Conservation (phyloP, 257 asterid genomes). For the Cinchona pubescens region DNA sequence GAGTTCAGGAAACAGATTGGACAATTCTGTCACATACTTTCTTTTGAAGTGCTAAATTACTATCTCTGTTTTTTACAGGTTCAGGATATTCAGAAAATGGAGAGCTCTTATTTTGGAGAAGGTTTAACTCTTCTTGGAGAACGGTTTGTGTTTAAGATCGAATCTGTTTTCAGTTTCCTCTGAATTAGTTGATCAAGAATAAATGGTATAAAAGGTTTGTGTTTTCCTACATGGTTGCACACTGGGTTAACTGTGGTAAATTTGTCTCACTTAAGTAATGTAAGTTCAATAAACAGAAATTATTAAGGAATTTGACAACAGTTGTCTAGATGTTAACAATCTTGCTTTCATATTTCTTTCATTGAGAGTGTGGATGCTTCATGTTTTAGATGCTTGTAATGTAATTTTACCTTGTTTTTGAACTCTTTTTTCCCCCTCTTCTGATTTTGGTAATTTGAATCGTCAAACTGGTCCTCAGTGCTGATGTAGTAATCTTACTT, state of each 20-base stretch:
- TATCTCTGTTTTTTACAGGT: slow-evolving; percentile 46
- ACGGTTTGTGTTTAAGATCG: slow-evolving; percentile 47
- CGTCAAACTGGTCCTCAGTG: neutral
- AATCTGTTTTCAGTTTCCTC: neutral
- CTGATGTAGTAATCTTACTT: slow-evolving; percentile 14
- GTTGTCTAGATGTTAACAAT: neutral
- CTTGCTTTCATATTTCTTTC: neutral
- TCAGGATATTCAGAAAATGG: slow-evolving; percentile 53
- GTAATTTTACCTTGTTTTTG: neutral
- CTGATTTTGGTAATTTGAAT: neutral
- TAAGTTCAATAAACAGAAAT: neutral
- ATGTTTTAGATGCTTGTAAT: neutral
- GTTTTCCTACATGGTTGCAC: neutral
- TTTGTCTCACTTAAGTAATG: neutral
- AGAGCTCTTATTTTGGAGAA: slow-evolving; percentile 67
- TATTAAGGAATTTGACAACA: neutral
- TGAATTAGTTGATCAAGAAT: neutral
- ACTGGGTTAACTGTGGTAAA: neutral
- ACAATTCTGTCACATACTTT: neutral
- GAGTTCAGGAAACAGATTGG: neutral
- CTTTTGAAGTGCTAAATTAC: neutral
- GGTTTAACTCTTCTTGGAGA: slow-evolving; percentile 84
- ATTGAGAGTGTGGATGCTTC: neutral
- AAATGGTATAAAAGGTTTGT: neutral
- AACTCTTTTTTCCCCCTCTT: neutral